phyloP scores from a whole-genome alignment of 2,329 filamentous ascomycete genomes.

The Aspergillus floridensis region DNA sequence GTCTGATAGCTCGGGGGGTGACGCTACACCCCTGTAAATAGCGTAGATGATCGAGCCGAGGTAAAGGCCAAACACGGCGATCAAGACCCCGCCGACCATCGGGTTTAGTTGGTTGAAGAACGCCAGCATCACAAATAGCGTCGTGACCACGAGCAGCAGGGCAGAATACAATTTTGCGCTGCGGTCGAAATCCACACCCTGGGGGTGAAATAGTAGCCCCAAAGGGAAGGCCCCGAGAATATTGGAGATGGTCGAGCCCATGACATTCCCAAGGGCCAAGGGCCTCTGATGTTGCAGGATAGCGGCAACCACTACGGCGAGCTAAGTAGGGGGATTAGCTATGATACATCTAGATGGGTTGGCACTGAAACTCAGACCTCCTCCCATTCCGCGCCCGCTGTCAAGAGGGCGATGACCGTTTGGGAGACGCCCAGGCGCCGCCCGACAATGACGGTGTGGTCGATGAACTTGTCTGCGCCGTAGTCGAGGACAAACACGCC shows the following conservation, averaged over 20 bases:
- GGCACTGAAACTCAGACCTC: conserved; percentile 39
- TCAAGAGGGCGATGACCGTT: conserved; percentile 52
- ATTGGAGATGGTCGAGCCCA: conserved; percentile 56
- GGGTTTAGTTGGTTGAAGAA: conserved; percentile 36
- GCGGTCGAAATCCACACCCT: conserved; percentile 43
- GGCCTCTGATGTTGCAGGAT: conserved; percentile 47
- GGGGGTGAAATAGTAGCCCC: conserved; percentile 47
- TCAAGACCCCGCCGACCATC: conserved; percentile 40
- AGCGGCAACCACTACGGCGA: conserved; percentile 51
- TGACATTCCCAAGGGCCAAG: conserved; percentile 54
- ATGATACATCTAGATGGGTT: background rate
- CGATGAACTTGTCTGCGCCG: conserved; percentile 54
- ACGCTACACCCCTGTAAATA: conserved; percentile 46
- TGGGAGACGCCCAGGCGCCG: conserved; percentile 46
- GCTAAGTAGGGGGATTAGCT: conserved; percentile 27
- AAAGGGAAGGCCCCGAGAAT: conserved; percentile 57
- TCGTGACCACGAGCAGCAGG: conserved; percentile 44
- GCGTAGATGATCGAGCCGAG: conserved; percentile 45
- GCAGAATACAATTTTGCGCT: conserved; percentile 50
- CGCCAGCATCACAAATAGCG: conserved; percentile 36
- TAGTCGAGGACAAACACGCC: conserved; percentile 52
- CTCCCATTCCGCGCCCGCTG: conserved; percentile 56
- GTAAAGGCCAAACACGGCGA: conserved; percentile 47
- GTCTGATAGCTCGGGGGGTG: conserved; percentile 45
- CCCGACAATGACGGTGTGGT: conserved; percentile 51